A percentile compares a stretch with the other conserved stretches of the same genome.
These are phyloP conservation scores for Lepraria neglecta DNA, from an alignment of 495 filamentous ascomycete genomes.

Conservation along the genomic window DNA sequence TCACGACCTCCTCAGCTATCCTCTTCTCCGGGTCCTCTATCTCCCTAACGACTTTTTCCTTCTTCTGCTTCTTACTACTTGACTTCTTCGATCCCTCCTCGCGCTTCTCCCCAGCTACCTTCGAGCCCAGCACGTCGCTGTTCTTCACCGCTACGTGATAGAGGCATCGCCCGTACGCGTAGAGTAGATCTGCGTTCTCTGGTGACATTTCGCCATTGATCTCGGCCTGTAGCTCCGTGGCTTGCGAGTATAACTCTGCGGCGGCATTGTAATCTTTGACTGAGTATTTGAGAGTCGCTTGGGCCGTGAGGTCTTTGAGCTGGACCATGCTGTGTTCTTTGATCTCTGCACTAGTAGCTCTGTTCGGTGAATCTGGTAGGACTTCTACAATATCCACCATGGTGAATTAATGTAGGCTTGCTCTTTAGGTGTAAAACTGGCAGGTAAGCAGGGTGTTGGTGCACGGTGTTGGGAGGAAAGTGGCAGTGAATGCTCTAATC, in stretches of 20 bases:
- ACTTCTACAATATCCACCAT: constrained; percentile 11
- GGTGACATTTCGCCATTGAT: constrained; percentile 87
- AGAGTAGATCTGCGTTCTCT: constrained; percentile 87
- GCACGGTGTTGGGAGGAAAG: no score
- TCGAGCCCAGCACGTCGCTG: constrained; percentile 86
- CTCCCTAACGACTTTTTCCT: constrained; percentile 9
- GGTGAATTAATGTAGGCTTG: neutral
- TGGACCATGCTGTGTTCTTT: constrained; percentile 20
- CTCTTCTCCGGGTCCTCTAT: neutral
- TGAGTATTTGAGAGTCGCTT: constrained; percentile 65
- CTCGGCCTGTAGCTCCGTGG: constrained; percentile 81
- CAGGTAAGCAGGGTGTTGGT: no score
- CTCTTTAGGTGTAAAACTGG: no score
- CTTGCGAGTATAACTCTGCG: constrained; percentile 78
- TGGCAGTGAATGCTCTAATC: no score
- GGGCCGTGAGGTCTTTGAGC: constrained; percentile 45
- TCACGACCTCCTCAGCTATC: constrained; percentile 20
- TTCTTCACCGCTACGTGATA: constrained; percentile 91
- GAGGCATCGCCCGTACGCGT: constrained; percentile 83
- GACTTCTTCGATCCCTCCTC: constrained; percentile 32
- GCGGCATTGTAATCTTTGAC: constrained; percentile 80
- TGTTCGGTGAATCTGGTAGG: neutral
- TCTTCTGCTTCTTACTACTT: constrained; percentile 29
- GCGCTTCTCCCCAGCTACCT: constrained; percentile 56
- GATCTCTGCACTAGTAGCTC: neutral